Percentiles rank a stretch among this genome's conserved stretches.
phyloP scores from a whole-genome alignment of 495 filamentous ascomycete genomes.

The Trichoderma erinaceum region DNA sequence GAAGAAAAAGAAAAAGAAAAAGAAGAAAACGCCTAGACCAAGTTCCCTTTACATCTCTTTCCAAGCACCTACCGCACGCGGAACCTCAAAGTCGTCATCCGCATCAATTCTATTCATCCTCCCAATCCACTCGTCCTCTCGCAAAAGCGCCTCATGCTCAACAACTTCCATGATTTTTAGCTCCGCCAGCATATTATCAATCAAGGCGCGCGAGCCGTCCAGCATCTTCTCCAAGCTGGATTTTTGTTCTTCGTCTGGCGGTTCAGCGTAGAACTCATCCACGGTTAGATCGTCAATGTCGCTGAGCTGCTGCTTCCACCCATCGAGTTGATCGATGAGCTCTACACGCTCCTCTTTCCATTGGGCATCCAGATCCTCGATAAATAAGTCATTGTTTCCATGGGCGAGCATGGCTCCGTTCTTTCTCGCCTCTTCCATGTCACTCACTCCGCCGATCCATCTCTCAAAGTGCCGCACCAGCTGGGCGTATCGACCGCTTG shows the following conservation, averaged over 20 bases:
- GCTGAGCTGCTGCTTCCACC: slow-evolving; percentile 33
- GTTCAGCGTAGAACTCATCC: background rate
- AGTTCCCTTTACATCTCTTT: background rate
- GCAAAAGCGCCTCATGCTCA: slow-evolving; percentile 36
- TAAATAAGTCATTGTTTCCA: slow-evolving; percentile 27
- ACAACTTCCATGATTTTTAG: slow-evolving; percentile 43
- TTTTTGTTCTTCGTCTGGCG: slow-evolving; percentile 11
- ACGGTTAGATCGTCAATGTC: slow-evolving; percentile 26
- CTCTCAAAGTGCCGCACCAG: slow-evolving; percentile 44
- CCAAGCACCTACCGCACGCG: background rate
- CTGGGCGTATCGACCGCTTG: slow-evolving; percentile 43
- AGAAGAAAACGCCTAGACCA: background rate
- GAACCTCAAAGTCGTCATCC: slow-evolving; percentile 18
- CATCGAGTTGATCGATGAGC: slow-evolving; percentile 37
- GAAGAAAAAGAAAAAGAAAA: background rate
- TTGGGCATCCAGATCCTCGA: slow-evolving; percentile 34
- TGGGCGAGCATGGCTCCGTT: slow-evolving; percentile 24
- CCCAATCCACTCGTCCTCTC: slow-evolving; percentile 45
- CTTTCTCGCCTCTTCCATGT: slow-evolving; percentile 33
- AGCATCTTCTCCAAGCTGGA: slow-evolving; percentile 37
- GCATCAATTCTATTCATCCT: slow-evolving; percentile 34
- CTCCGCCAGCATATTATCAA: slow-evolving; percentile 44
- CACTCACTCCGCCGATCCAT: slow-evolving; percentile 41
- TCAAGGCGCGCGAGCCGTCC: slow-evolving; percentile 31
- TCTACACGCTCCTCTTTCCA: slow-evolving; percentile 42